phyloP scores from a whole-genome alignment of 495 filamentous ascomycete genomes.

The Pseudomonodictys pantanalensis region DNA sequence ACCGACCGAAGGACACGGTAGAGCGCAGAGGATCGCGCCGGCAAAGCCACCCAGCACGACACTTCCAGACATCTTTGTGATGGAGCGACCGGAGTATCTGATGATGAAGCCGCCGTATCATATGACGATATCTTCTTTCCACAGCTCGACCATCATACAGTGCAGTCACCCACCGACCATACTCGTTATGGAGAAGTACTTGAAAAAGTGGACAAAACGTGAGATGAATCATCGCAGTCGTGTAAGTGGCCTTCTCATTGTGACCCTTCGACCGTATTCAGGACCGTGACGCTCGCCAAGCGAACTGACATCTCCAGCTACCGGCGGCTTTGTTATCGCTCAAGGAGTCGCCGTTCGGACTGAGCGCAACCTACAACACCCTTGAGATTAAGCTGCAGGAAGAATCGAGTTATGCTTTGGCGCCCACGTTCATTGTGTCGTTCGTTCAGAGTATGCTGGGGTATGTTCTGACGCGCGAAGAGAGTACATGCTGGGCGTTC shows the following conservation, averaged over 20 bases:
- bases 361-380: background rate
- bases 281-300: background rate
- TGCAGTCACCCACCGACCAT: slow-evolving; percentile 17
- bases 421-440: slow-evolving; percentile 10
- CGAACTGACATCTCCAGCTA: slow-evolving; percentile 1
- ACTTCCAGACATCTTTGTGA: slow-evolving; percentile 1
- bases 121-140: background rate
- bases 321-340: slow-evolving; percentile 1
- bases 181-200: slow-evolving; percentile 12
- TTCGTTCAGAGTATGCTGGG: slow-evolving; percentile 13
- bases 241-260: slow-evolving; percentile 5
- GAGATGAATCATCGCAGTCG: slow-evolving; percentile 9
- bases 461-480: slow-evolving; percentile 2
- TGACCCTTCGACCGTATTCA: too few relatives aligned
- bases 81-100: slow-evolving; percentile 18
- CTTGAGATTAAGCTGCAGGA: slow-evolving; percentile 9
- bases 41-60: background rate
- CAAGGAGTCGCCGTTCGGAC: slow-evolving; percentile 11
- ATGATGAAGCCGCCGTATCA: slow-evolving; percentile 19
- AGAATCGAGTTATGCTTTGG: background rate
- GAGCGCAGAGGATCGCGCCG: background rate
- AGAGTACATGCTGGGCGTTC: slow-evolving; percentile 12
- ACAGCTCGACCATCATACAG: slow-evolving; percentile 1
- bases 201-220: slow-evolving; percentile 21
- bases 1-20: background rate